phyloP scores from a whole-genome alignment of 805 yeast genomes.

The Ogataea wickerhamii region DNA sequence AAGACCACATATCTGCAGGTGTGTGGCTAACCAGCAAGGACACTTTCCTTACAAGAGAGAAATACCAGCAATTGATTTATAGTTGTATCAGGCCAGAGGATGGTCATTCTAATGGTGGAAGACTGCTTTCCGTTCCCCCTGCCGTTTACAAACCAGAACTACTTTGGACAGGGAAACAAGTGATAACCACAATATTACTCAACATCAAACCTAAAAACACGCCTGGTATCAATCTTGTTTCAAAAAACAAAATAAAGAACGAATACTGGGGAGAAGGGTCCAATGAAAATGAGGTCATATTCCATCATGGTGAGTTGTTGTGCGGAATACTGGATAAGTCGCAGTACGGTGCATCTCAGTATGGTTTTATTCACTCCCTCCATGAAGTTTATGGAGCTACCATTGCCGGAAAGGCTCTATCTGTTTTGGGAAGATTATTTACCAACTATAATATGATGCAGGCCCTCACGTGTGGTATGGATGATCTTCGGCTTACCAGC shows the following conservation, averaged over 20 bases:
- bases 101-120: conserved; percentile 76
- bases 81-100: conserved; percentile 97
- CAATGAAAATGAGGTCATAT: conserved; percentile 78
- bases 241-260: conserved; percentile 86
- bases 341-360: conserved; percentile 96
- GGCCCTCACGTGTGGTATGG: conserved; percentile 99
- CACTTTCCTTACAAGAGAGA: conserved; percentile 82
- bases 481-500: conserved; percentile 84
- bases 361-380: conserved; percentile 93
- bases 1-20: conserved; percentile 98
- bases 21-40: conserved; percentile 97
- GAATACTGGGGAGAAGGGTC: conserved; percentile 93
- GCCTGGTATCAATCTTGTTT: conserved; percentile 85
- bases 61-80: conserved; percentile 89
- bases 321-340: conserved; percentile 96
- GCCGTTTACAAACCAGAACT: conserved; percentile 82
- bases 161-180: conserved; percentile 97
- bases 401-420: conserved; percentile 82
- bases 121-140: conserved; percentile 81
- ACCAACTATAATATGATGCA: conserved; percentile 89
- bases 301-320: conserved; percentile 81
- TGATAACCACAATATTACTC: conserved; percentile 84
- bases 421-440: conserved; percentile 92
- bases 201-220: conserved; percentile 83
- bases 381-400: conserved; percentile 94